Conservation (phyloP, 805 yeast species). For the Zygotorulaspora florentina region DNA sequence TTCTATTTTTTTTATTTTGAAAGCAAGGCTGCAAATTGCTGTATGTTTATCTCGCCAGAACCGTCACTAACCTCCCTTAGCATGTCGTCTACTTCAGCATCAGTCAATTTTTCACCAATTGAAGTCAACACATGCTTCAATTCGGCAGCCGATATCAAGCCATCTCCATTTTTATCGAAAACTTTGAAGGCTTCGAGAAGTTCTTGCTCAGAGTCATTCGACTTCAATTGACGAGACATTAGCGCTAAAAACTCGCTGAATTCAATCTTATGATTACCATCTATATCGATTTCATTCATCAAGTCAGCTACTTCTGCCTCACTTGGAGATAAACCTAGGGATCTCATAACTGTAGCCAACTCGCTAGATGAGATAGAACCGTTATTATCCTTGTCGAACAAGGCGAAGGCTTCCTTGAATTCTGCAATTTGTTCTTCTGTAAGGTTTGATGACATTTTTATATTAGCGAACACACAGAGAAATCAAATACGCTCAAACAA, state of each 20-base stretch:
- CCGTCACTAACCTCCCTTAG: constrained; percentile 92
- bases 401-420: constrained; percentile 95
- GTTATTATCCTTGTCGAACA: constrained; percentile 94
- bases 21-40: constrained; percentile 89
- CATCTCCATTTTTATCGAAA: constrained; percentile 94
- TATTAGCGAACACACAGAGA: background rate
- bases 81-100: constrained; percentile 97
- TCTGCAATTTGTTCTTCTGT: constrained; percentile 96
- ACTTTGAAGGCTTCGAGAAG: constrained; percentile 97
- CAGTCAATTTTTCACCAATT: constrained; percentile 94
- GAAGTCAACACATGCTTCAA: constrained; percentile 95
- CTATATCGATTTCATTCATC: constrained; percentile 95
- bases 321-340: constrained; percentile 96
- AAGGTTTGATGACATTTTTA: constrained; percentile 47
- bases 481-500: background rate
- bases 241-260: constrained; percentile 78
- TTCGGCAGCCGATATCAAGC: constrained; percentile 94
- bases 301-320: constrained; percentile 94
- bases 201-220: constrained; percentile 95
- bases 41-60: constrained; percentile 95
- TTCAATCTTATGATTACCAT: constrained; percentile 87
- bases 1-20: constrained; percentile 49
- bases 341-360: constrained; percentile 97
- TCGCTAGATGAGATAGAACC: constrained; percentile 95
- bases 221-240: constrained; percentile 92